Percentiles rank a stretch among this genome's conserved stretches.
phyloP scores from a whole-genome alignment of 2,329 filamentous ascomycete genomes.

The Madurella fahalii region DNA sequence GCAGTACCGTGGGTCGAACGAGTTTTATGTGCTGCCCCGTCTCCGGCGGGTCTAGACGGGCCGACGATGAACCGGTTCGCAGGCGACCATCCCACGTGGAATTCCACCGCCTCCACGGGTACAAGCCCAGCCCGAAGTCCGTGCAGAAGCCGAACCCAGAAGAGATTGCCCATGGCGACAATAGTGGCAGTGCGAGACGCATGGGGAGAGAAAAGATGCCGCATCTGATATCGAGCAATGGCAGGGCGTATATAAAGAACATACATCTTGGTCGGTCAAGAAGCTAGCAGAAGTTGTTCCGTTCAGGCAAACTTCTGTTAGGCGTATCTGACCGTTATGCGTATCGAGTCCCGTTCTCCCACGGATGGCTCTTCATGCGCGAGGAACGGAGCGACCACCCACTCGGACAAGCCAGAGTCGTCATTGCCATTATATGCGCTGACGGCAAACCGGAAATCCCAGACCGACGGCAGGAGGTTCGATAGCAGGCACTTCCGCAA shows the following conservation, averaged over 20 bases:
- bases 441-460: conserved; percentile 18
- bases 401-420: conserved; percentile 8
- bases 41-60: conserved; percentile 47
- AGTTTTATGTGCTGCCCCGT: conserved; percentile 54
- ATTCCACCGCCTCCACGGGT: conserved; percentile 51
- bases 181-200: conserved; percentile 44
- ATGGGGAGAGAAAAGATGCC: conserved; percentile 31
- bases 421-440: conserved; percentile 17
- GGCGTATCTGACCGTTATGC: not conserved
- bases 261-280: no score
- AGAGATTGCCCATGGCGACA: conserved; percentile 52
- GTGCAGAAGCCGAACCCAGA: conserved; percentile 46
- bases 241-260: no score
- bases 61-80: conserved; percentile 23
- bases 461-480: conserved; percentile 6
- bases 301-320: not conserved
- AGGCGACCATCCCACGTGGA: no score
- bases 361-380: not conserved
- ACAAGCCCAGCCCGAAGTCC: conserved; percentile 47
- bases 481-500: not conserved
- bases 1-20: conserved; percentile 45
- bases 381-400: conserved; percentile 7
- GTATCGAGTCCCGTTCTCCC: conserved; percentile 2
- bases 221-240: no score
- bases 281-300: not conserved